These are phyloP conservation scores for Suillus lakei DNA, from an alignment of 768 basidiomycete species.

Conservation along the genomic window DNA sequence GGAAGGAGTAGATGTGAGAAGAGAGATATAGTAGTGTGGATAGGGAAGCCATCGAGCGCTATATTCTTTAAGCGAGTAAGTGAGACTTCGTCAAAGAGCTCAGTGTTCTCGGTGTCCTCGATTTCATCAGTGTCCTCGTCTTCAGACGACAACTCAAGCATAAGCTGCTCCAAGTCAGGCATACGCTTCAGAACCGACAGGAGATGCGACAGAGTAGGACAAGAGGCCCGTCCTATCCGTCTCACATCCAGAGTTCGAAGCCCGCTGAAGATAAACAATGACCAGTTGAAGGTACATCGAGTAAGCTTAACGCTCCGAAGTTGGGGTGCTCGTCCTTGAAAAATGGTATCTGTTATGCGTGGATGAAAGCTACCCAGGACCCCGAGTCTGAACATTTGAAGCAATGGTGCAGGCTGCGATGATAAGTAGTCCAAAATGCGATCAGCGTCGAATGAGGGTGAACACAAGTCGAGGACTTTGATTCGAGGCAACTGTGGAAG, in stretches of 20 bases:
- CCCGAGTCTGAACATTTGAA: constrained; percentile 6
- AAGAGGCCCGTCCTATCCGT: constrained; percentile 18
- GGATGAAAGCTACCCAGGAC: too few species aligned
- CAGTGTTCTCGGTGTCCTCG: too few species aligned
- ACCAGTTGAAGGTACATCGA: constrained; percentile 37
- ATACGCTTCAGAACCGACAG: constrained; percentile 35
- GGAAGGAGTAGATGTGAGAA: too few species aligned
- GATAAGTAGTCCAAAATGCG: constrained; percentile 18
- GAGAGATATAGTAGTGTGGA: too few species aligned
- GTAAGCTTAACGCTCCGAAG: constrained; percentile 37
- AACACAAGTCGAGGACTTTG: constrained; percentile 17
- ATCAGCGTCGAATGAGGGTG: constrained; percentile 37
- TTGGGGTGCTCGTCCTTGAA: constrained; percentile 32
- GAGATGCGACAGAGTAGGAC: constrained; percentile 27
- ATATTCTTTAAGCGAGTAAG: too few species aligned
- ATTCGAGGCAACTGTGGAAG: constrained; percentile 36
- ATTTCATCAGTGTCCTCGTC: too few species aligned
- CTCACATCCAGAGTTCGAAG: constrained; percentile 40
- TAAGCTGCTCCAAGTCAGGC: constrained; percentile 24
- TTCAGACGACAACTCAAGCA: too few species aligned
- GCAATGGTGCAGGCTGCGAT: not conserved
- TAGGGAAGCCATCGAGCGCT: too few species aligned
- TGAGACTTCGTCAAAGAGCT: too few species aligned
- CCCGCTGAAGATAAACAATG: constrained; percentile 34
- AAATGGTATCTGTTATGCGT: constrained; percentile 24